Evolutionary conservation across 208 protist species (phyloP).

Genomic region (Trypanosoma melophagium): DNA sequence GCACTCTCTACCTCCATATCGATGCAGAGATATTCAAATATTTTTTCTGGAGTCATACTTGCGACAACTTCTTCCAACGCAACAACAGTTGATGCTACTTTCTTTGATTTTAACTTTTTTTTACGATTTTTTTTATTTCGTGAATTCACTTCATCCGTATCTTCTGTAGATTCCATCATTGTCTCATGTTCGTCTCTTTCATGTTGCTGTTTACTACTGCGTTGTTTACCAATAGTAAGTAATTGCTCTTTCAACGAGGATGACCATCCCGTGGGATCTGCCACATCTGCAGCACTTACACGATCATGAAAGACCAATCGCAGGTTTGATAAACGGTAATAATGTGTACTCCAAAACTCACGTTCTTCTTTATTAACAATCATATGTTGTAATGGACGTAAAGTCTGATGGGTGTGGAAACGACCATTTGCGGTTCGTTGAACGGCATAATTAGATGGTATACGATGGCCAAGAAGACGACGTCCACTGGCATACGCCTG

Average conservation of each 20-base stretch:
- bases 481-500: background rate
- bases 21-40: conserved; percentile 82
- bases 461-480: conserved; percentile 32
- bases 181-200: conserved; percentile 10
- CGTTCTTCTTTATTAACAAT: conserved; percentile 62
- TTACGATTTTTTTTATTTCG: conserved; percentile 22
- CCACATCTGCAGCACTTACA: conserved; percentile 52
- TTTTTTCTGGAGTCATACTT: conserved; percentile 51
- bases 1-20: conserved; percentile 74
- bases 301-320: conserved; percentile 77
- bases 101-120: conserved; percentile 23
- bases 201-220: conserved; percentile 19
- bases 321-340: conserved; percentile 63
- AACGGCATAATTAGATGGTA: conserved; percentile 15
- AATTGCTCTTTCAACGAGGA: conserved; percentile 47
- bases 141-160: conserved; percentile 22
- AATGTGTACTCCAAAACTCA: conserved; percentile 79
- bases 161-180: background rate
- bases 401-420: conserved; percentile 20
- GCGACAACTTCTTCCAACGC: conserved; percentile 30
- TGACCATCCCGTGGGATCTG: conserved; percentile 29
- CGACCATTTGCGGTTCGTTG: conserved; percentile 23
- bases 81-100: background rate
- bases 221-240: conserved; percentile 28
- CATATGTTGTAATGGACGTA: conserved; percentile 26